A percentile compares a stretch with the other conserved stretches of the same genome.
Conservation (phyloP, 768 basidiomycete species). For the Boletus patriciae region DNA sequence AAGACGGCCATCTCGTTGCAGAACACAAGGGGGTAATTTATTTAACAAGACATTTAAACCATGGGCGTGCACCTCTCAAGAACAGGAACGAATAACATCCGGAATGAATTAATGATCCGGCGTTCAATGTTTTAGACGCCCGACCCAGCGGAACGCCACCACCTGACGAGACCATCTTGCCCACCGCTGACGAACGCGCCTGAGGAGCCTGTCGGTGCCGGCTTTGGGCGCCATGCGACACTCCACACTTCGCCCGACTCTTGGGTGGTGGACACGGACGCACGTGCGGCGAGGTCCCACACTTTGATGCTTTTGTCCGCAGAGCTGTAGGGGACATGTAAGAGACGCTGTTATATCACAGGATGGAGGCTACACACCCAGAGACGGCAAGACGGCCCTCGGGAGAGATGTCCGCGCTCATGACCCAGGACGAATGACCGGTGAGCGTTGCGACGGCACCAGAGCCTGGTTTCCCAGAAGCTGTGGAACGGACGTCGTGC, state of each 20-base stretch:
- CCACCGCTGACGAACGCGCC: conserved; percentile 72
- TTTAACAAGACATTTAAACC: conserved; percentile 2
- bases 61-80: too few relatives aligned
- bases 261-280: conserved; percentile 73
- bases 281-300: conserved; percentile 78
- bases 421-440: conserved; percentile 91
- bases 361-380: conserved; percentile 52
- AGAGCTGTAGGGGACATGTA: conserved; percentile 48
- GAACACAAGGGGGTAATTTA: too few relatives aligned
- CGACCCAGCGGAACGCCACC: conserved; percentile 75
- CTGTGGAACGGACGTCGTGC: conserved; percentile 80
- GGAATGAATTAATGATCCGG: too few relatives aligned
- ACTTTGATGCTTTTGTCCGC: conserved; percentile 85
- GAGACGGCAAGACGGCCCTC: conserved; percentile 79
- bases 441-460: conserved; percentile 83
- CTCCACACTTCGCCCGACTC: conserved; percentile 84
- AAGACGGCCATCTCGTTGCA: conserved; percentile 38
- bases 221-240: conserved; percentile 74
- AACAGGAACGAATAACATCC: background rate
- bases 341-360: background rate
- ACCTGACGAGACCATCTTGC: conserved; percentile 70
- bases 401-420: conserved; percentile 78
- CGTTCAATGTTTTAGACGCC: conserved; percentile 22
- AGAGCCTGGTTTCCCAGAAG: conserved; percentile 57
- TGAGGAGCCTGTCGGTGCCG: conserved; percentile 51